Percentiles rank a stretch among this genome's conserved stretches.
These are phyloP conservation scores for Epichloe uncinata DNA, from an alignment of 2,329 filamentous ascomycete genomes.

Conservation along the genomic window DNA sequence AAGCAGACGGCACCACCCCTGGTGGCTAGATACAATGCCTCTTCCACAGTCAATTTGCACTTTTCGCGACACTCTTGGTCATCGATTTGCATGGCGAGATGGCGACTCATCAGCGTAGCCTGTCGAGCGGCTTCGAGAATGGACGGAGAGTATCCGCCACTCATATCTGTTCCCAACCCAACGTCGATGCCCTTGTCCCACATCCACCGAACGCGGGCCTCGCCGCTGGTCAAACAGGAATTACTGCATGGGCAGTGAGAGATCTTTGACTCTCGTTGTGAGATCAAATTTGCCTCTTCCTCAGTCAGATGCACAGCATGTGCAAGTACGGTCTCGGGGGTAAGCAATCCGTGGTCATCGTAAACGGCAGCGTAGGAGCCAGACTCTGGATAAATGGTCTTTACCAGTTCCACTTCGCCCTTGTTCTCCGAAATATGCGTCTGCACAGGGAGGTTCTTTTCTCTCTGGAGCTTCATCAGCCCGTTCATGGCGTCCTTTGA, in stretches of 20 bases:
- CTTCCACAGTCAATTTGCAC: conserved; percentile 66
- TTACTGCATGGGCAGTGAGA: conserved; percentile 85
- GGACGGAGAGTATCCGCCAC: conserved; percentile 71
- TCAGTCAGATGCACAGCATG: conserved; percentile 68
- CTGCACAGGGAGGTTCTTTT: conserved; percentile 58
- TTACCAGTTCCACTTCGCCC: conserved; percentile 59
- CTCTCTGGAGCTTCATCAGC: conserved; percentile 51
- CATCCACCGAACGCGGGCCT: conserved; percentile 60
- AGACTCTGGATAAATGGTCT: conserved; percentile 50
- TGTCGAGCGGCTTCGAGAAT: conserved; percentile 75
- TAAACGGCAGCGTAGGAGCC: conserved; percentile 66
- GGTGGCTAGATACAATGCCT: conserved; percentile 77
- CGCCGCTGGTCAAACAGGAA: conserved; percentile 65
- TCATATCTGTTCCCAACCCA: conserved; percentile 83
- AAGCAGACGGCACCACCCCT: conserved; percentile 75
- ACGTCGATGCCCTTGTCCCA: conserved; percentile 64
- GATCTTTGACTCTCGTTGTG: conserved; percentile 48
- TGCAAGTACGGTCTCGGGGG: conserved; percentile 63
- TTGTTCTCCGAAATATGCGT: conserved; percentile 84
- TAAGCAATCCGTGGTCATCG: conserved; percentile 57
- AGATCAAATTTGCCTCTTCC: conserved; percentile 53
- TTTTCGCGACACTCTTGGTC: conserved; percentile 27
- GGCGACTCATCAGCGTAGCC: conserved; percentile 64
- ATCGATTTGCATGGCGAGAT: conserved; percentile 43
- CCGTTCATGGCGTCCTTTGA: conserved; percentile 43